A percentile compares a stretch with the other conserved stretches of the same genome.
phyloP scores from a whole-genome alignment of 2,329 filamentous ascomycete genomes.

The Hirsutella thompsonii region DNA sequence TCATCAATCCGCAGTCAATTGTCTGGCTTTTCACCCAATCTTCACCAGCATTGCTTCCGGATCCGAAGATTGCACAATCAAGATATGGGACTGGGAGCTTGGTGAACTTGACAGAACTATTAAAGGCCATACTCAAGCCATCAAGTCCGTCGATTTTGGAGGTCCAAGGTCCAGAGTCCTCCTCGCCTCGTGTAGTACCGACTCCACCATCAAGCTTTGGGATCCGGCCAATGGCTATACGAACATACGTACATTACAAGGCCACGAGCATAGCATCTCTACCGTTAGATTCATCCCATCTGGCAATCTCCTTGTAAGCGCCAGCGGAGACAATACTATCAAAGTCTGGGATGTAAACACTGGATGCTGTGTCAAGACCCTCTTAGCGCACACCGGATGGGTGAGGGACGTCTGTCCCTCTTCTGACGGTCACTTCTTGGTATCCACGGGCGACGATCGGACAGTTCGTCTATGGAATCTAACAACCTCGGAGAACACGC shows the following conservation, averaged over 20 bases:
- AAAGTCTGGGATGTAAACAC: slow-evolving; percentile 90
- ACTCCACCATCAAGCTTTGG: slow-evolving; percentile 91
- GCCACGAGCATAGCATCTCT: slow-evolving; percentile 82
- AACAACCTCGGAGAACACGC: slow-evolving; percentile 51
- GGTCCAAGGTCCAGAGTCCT: slow-evolving; percentile 69
- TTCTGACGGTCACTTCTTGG: slow-evolving; percentile 64
- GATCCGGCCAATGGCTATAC: slow-evolving; percentile 84
- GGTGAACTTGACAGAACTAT: slow-evolving; percentile 81
- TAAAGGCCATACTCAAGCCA: slow-evolving; percentile 82
- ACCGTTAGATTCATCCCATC: slow-evolving; percentile 77
- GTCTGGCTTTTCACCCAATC: slow-evolving; percentile 82
- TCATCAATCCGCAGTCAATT: slow-evolving; percentile 69
- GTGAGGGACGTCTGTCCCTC: slow-evolving; percentile 74
- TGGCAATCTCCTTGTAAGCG: slow-evolving; percentile 72
- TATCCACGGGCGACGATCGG: slow-evolving; percentile 72
- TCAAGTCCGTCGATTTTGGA: slow-evolving; percentile 81
- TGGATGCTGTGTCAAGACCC: slow-evolving; percentile 77
- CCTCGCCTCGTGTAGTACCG: slow-evolving; percentile 50
- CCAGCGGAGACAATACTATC: slow-evolving; percentile 70
- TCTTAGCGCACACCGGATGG: slow-evolving; percentile 75
- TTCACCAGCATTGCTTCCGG: slow-evolving; percentile 85
- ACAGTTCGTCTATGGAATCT: slow-evolving; percentile 75
- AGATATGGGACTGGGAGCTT: slow-evolving; percentile 94
- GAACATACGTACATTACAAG: slow-evolving; percentile 80
- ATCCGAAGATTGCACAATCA: slow-evolving; percentile 86